Percentiles rank a stretch among this genome's conserved stretches.
Evolutionary conservation across 768 basidiomycete species (phyloP).

Genomic region (Candolleomyces eurysporus): DNA sequence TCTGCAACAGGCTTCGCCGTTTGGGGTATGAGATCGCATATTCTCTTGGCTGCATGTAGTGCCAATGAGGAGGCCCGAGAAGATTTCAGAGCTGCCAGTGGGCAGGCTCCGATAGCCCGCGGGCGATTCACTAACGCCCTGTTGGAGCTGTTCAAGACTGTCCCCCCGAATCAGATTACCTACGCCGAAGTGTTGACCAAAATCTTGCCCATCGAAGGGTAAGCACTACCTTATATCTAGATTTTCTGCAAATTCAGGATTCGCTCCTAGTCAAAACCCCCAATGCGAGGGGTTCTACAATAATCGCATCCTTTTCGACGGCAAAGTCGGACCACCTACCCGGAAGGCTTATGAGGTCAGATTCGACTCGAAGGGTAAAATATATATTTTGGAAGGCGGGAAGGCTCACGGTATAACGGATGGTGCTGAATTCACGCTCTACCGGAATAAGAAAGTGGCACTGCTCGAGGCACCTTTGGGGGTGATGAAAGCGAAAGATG

Average conservation of each 20-base stretch:
- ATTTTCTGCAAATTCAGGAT: neutral
- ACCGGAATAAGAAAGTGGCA: slow-evolving; percentile 12
- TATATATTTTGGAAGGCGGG: neutral
- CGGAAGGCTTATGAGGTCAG: neutral
- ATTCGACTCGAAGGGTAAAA: neutral
- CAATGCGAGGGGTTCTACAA: slow-evolving; percentile 13
- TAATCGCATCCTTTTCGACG: slow-evolving; percentile 7
- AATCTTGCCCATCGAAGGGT: slow-evolving; percentile 26
- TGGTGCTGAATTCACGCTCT: slow-evolving; percentile 22
- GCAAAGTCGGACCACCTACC: neutral
- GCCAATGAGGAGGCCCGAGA: slow-evolving; percentile 29
- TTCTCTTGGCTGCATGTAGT: slow-evolving; percentile 43
- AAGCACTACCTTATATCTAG: neutral
- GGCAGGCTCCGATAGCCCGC: neutral
- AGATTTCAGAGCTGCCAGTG: neutral
- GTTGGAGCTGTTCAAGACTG: slow-evolving; percentile 20
- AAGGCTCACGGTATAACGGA: slow-evolving; percentile 25
- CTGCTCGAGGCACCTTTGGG: slow-evolving; percentile 21
- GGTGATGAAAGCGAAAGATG: slow-evolving; percentile 16
- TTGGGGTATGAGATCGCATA: slow-evolving; percentile 31
- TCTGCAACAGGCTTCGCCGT: slow-evolving; percentile 12
- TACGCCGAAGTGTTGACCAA: slow-evolving; percentile 33
- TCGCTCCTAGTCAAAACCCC: slow-evolving; percentile 13
- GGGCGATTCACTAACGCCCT: slow-evolving; percentile 32
- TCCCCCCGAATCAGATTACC: slow-evolving; percentile 24